These are phyloP conservation scores for Zygosaccharomyces pseudorouxii DNA, from an alignment of 805 yeast species.

Conservation along the genomic window DNA sequence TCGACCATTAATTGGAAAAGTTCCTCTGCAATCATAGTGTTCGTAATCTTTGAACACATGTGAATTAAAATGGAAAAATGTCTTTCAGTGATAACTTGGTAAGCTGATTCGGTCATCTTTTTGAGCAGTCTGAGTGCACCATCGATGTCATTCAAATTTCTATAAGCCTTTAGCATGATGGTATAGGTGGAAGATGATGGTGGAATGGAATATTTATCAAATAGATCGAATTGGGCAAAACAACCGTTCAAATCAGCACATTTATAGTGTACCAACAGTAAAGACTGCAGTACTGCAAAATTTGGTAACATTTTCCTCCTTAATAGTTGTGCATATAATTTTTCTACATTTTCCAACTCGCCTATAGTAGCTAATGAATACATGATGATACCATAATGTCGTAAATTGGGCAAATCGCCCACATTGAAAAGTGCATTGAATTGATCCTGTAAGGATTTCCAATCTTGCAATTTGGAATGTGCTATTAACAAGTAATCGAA, in stretches of 20 bases:
- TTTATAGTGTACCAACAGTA: conserved; percentile 26
- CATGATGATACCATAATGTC: conserved; percentile 60
- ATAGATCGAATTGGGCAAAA: conserved; percentile 29
- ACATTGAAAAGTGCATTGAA: conserved; percentile 53
- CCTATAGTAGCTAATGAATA: conserved; percentile 50
- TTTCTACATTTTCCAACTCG: conserved; percentile 45
- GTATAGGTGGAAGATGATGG: conserved; percentile 29
- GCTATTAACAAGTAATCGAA: conserved; percentile 46
- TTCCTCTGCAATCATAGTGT: conserved; percentile 29
- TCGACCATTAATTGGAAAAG: conserved; percentile 30
- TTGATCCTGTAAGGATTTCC: conserved; percentile 51
- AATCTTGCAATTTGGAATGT: conserved; percentile 43
- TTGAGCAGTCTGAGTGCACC: conserved; percentile 32
- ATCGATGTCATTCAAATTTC: conserved; percentile 26
- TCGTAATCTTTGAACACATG: conserved; percentile 27
- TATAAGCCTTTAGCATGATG: conserved; percentile 28
- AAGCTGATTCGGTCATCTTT: conserved; percentile 24
- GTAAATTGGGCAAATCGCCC: conserved; percentile 48
- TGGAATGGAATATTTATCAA: conserved; percentile 26
- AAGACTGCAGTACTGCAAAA: conserved; percentile 27
- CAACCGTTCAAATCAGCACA: conserved; percentile 24
- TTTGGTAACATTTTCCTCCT: conserved; percentile 47
- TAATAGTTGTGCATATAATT: conserved; percentile 45
- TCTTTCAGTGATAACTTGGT: conserved; percentile 20
- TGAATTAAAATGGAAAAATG: conserved; percentile 27